Conservation (phyloP, 2,329 filamentous ascomycete genomes). For the Ascochyta fabae region DNA sequence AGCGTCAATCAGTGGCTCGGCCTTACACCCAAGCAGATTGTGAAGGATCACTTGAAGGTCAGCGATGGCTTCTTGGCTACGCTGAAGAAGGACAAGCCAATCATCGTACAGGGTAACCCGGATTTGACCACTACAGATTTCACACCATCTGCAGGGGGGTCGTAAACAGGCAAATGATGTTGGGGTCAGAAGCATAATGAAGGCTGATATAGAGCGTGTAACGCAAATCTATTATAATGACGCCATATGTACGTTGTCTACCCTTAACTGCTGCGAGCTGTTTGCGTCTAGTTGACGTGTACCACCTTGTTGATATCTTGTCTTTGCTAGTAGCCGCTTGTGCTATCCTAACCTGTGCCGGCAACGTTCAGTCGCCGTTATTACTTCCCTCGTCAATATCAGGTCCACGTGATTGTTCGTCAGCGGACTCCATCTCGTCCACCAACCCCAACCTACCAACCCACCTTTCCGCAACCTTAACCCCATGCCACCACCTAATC, state of each 20-base stretch:
- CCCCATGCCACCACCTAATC: conserved; percentile 27
- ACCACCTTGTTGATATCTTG: too few species aligned
- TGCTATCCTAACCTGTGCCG: too few species aligned
- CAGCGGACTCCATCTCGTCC: not conserved
- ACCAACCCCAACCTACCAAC: conserved; percentile 2
- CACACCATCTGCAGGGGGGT: conserved; percentile 9
- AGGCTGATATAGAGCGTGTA: too few species aligned
- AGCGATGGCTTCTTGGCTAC: conserved; percentile 34
- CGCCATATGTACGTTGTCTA: too few species aligned
- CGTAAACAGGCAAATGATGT: not conserved
- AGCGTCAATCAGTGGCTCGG: conserved; percentile 66
- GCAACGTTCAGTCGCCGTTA: not conserved
- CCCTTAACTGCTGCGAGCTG: too few species aligned
- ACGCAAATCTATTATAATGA: too few species aligned
- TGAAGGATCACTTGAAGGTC: conserved; percentile 42
- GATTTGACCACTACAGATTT: conserved; percentile 50
- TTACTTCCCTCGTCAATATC: not conserved
- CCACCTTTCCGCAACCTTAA: conserved; percentile 29
- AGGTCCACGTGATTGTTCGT: not conserved
- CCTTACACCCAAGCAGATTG: conserved; percentile 52
- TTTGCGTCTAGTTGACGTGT: too few species aligned
- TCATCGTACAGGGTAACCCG: conserved; percentile 48
- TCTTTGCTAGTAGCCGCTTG: too few species aligned
- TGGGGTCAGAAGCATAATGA: too few species aligned
- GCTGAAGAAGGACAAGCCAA: conserved; percentile 49